Evolutionary conservation across 2,329 filamentous ascomycete genomes (phyloP).

Genomic region (Ophiostoma tasmaniense): DNA sequence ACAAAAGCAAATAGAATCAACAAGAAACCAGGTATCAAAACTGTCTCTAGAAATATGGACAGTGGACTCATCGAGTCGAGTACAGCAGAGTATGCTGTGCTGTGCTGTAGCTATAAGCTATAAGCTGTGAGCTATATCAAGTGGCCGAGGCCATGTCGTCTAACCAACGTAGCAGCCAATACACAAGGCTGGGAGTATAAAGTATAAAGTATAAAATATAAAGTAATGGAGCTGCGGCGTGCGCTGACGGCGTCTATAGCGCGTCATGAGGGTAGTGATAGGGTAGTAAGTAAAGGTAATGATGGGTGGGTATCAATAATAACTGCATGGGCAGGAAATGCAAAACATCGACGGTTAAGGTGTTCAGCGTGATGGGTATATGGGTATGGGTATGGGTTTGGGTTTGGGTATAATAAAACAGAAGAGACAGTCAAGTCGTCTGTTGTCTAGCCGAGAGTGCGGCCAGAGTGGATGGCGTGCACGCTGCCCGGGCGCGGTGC

Average conservation of each 20-base stretch:
- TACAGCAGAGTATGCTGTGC: too few relatives aligned
- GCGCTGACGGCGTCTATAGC: not conserved
- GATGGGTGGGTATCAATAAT: not conserved
- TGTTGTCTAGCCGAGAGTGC: conserved; percentile 37
- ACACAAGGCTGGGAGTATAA: not conserved
- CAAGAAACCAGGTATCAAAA: conserved; percentile 10
- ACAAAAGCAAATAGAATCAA: not conserved
- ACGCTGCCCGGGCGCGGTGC: conserved; percentile 32
- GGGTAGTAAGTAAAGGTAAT: not conserved
- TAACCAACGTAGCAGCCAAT: not conserved
- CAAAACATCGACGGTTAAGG: not conserved
- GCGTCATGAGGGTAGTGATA: not conserved
- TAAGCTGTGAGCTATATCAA: too few relatives aligned
- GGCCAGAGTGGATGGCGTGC: conserved; percentile 46
- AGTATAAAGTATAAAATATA: not conserved
- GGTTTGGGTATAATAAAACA: not conserved
- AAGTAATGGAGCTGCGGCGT: not conserved
- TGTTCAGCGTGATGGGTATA: not conserved
- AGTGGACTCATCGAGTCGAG: not conserved
- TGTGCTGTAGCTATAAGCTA: too few relatives aligned
- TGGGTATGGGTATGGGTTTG: not conserved
- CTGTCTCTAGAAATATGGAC: conserved; percentile 5
- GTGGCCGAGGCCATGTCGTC: not conserved
- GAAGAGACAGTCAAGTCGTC: not conserved
- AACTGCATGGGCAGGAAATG: not conserved